Conservation (phyloP, 805 yeast genomes). For the Hanseniaspora thailandica region DNA sequence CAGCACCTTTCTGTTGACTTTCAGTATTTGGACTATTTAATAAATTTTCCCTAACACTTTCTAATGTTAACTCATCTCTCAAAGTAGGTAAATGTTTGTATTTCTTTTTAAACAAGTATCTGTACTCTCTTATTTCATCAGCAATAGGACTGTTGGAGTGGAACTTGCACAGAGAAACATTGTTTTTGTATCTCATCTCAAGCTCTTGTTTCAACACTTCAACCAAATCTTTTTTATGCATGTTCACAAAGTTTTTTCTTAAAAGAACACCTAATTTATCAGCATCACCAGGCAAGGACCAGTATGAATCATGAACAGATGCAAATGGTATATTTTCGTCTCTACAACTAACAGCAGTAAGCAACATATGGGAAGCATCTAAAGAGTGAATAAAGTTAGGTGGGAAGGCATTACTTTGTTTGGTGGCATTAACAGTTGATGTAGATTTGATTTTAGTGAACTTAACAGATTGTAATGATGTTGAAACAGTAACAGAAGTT, state of each 20-base stretch:
- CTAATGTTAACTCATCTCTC: slow-evolving; percentile 64
- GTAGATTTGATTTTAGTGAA: slow-evolving; percentile 80
- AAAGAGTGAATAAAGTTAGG: slow-evolving; percentile 91
- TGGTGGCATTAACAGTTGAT: slow-evolving; percentile 72
- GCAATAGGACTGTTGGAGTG: slow-evolving; percentile 44
- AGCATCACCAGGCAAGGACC: slow-evolving; percentile 91
- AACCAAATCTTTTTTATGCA: slow-evolving; percentile 67
- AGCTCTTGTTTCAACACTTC: slow-evolving; percentile 65
- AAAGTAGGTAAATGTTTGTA: slow-evolving; percentile 48
- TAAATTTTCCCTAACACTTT: slow-evolving; percentile 47
- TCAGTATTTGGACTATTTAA: slow-evolving; percentile 42
- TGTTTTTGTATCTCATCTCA: slow-evolving; percentile 63
- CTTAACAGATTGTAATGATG: slow-evolving; percentile 77
- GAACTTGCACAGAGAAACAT: slow-evolving; percentile 49
- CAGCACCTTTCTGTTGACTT: slow-evolving; percentile 38
- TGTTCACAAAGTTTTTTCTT: slow-evolving; percentile 65
- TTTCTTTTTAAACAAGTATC: slow-evolving; percentile 37
- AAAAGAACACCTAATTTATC: slow-evolving; percentile 55
- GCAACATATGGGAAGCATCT: slow-evolving; percentile 93
- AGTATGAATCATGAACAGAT: slow-evolving; percentile 92
- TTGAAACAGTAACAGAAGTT: slow-evolving; percentile 53
- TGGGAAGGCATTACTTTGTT: slow-evolving; percentile 87
- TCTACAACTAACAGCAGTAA: slow-evolving; percentile 73
- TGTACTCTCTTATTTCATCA: slow-evolving; percentile 36
- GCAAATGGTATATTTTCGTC: slow-evolving; percentile 62